Conservation (phyloP, 2,329 filamentous ascomycete genomes). For the Fusarium camptoceras region DNA sequence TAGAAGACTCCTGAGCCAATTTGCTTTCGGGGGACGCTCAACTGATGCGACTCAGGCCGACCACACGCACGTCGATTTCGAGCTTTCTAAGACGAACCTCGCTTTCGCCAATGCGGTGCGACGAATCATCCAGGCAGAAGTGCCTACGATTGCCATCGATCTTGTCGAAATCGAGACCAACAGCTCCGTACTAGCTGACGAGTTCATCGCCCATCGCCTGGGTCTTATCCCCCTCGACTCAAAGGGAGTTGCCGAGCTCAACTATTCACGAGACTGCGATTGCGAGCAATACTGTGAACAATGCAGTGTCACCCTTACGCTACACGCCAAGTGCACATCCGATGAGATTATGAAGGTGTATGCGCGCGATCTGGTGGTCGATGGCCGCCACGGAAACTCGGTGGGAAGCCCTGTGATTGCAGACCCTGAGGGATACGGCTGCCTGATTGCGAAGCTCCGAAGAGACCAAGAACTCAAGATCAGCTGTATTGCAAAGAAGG, state of each 20-base stretch:
- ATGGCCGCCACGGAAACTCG: constrained; percentile 76
- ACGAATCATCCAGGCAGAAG: constrained; percentile 90
- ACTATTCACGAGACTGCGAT: constrained; percentile 93
- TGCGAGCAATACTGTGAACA: constrained; percentile 95
- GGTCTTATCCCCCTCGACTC: constrained; percentile 90
- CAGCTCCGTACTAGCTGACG: constrained; percentile 94
- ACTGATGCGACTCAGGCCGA: constrained; percentile 71
- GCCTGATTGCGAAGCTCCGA: constrained; percentile 89
- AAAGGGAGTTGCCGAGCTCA: constrained; percentile 82
- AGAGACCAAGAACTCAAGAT: constrained; percentile 91
- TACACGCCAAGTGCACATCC: constrained; percentile 86
- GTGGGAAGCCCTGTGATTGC: constrained; percentile 86
- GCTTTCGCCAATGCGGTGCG: constrained; percentile 93
- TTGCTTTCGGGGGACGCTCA: constrained; percentile 12
- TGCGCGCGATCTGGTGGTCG: constrained; percentile 85
- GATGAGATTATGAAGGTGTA: constrained; percentile 95
- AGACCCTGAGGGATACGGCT: constrained; percentile 83
- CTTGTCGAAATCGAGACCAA: constrained; percentile 93
- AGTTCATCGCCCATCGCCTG: constrained; percentile 93
- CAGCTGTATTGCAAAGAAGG: constrained; percentile 95
- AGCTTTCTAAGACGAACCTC: constrained; percentile 88
- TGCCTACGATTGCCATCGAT: constrained; percentile 94
- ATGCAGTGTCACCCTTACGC: constrained; percentile 85
- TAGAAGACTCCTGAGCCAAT: constrained; percentile 35
- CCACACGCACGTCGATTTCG: constrained; percentile 86